phyloP scores from a whole-genome alignment of 2,329 filamentous ascomycete species.

The Calonectria multiphialidica region DNA sequence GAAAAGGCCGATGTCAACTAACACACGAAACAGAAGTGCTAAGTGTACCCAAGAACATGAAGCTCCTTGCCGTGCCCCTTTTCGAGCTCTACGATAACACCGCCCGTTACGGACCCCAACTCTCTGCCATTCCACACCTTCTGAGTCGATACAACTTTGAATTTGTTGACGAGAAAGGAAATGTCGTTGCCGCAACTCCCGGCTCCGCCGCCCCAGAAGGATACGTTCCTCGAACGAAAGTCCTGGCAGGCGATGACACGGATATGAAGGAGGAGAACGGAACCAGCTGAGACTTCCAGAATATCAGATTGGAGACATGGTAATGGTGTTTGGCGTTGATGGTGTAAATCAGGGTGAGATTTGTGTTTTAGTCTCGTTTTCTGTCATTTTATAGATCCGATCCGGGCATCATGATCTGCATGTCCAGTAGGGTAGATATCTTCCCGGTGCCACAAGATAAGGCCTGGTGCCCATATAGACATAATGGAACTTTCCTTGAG shows the following conservation, averaged over 20 bases:
- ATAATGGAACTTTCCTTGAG: not conserved
- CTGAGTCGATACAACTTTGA: slow-evolving; percentile 97
- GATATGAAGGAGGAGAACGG: slow-evolving; percentile 69
- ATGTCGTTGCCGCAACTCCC: slow-evolving; percentile 87
- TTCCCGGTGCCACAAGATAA: not conserved
- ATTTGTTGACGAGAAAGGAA: slow-evolving; percentile 93
- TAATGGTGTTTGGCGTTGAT: slow-evolving; percentile 53
- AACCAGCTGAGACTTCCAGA: slow-evolving; percentile 42
- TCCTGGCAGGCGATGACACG: slow-evolving; percentile 73
- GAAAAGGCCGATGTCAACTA: not conserved
- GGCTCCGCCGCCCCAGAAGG: slow-evolving; percentile 71
- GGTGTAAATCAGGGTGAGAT: slow-evolving; percentile 25
- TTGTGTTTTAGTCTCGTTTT: slow-evolving; percentile 30
- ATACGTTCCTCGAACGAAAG: slow-evolving; percentile 73
- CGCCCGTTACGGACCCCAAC: slow-evolving; percentile 91
- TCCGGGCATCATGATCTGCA: not conserved
- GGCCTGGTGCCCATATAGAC: not conserved
- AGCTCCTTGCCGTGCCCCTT: slow-evolving; percentile 93
- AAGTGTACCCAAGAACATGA: slow-evolving; percentile 99
- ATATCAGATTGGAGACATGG: slow-evolving; percentile 43
- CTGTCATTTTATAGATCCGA: not conserved
- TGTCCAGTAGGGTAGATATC: not conserved
- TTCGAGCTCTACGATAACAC: slow-evolving; percentile 99
- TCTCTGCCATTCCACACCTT: slow-evolving; percentile 95
- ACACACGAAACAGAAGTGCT: slow-evolving; percentile 77